Percentiles rank a stretch among this genome's conserved stretches.
These are phyloP conservation scores for Synchytrium microbalum DNA, from an alignment of 371 early-diverging fungal genomes.

Conservation along the genomic window DNA sequence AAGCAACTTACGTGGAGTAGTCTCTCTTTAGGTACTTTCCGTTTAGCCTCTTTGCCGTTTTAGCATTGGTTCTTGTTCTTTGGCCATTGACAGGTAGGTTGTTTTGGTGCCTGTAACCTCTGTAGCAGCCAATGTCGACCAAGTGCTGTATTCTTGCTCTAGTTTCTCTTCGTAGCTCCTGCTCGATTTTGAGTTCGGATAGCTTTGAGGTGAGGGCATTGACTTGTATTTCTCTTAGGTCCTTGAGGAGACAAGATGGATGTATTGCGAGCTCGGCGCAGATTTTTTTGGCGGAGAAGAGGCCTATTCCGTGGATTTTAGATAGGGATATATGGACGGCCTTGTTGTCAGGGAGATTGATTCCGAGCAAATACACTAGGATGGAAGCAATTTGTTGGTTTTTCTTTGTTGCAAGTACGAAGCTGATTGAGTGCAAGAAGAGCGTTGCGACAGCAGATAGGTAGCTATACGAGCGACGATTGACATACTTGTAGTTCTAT, in stretches of 20 bases:
- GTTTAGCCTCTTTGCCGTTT: slow-evolving; percentile 82
- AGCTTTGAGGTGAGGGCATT: slow-evolving; percentile 76
- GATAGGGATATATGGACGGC: slow-evolving; percentile 66
- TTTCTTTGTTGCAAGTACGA: too few species aligned
- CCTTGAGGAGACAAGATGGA: slow-evolving; percentile 59
- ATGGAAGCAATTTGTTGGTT: too few species aligned
- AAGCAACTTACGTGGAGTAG: too few species aligned
- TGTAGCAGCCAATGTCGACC: slow-evolving; percentile 71
- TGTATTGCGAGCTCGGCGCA: slow-evolving; percentile 76
- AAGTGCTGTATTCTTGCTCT: slow-evolving; percentile 71
- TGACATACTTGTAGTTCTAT: too few species aligned
- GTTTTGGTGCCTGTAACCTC: slow-evolving; percentile 79
- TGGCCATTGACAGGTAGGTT: slow-evolving; percentile 88
- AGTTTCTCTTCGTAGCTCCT: slow-evolving; percentile 74
- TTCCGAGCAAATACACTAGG: slow-evolving; percentile 87
- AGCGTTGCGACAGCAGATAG: too few species aligned
- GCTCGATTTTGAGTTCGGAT: slow-evolving; percentile 83
- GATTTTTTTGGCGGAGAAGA: slow-evolving; percentile 59
- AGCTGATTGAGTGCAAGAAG: too few species aligned
- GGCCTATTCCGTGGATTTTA: slow-evolving; percentile 90
- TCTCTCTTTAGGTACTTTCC: slow-evolving; percentile 8
- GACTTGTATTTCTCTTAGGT: slow-evolving; percentile 81
- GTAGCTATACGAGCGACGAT: too few species aligned
- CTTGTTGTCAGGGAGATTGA: slow-evolving; percentile 88
- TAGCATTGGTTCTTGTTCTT: slow-evolving; percentile 77